These are phyloP conservation scores for Pilobolus umbonatus DNA, from an alignment of 192 early-diverging fungal genomes.

Conservation along the genomic window DNA sequence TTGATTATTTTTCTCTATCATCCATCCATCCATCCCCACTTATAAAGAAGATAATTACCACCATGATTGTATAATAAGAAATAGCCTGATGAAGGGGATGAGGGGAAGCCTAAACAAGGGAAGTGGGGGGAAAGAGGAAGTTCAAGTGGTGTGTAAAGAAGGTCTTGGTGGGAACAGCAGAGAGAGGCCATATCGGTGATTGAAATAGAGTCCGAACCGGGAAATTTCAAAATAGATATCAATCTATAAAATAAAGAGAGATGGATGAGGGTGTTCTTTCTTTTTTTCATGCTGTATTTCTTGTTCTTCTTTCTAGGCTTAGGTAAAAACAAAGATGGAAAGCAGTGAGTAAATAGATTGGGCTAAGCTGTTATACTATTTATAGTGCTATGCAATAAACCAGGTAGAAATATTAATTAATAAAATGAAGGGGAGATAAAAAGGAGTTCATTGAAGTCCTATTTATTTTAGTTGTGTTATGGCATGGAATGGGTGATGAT, in stretches of 20 bases:
- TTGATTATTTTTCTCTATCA: background rate
- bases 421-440: background rate
- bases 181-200: too few relatives aligned
- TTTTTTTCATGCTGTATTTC: background rate
- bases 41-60: slow-evolving; percentile 16
- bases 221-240: too few relatives aligned
- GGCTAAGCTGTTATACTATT: slow-evolving; percentile 3
- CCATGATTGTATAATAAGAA: too few relatives aligned
- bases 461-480: slow-evolving; percentile 65
- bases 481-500: slow-evolving; percentile 91
- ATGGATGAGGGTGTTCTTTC: too few relatives aligned
- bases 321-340: background rate
- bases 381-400: slow-evolving; percentile 18
- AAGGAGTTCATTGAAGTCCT: too few relatives aligned
- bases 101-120: too few relatives aligned
- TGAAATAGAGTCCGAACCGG: too few relatives aligned
- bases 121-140: too few relatives aligned
- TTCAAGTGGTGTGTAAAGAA: too few relatives aligned
- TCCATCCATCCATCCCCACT: slow-evolving; percentile 6
- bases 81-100: too few relatives aligned
- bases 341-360: background rate
- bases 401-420: background rate
- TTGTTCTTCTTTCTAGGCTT: background rate
- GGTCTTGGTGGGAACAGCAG: too few relatives aligned
- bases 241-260: too few relatives aligned